These are phyloP conservation scores for Solanum virginianum DNA, from an alignment of 257 asterid genomes.

Conservation along the genomic window DNA sequence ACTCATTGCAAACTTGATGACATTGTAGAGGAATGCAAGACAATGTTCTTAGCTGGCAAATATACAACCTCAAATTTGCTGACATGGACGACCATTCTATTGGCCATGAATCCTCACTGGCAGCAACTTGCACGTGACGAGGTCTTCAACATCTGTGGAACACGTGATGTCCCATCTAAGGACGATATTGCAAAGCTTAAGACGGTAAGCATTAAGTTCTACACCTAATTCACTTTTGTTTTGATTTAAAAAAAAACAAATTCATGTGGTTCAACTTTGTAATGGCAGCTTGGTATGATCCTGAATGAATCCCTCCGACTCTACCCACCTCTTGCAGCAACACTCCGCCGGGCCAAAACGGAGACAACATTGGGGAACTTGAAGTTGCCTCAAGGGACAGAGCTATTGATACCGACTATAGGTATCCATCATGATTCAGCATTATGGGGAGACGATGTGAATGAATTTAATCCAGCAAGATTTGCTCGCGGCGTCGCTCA, in stretches of 20 bases:
- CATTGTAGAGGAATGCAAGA: conserved; percentile 90
- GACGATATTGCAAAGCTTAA: conserved; percentile 68
- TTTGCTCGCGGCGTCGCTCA: conserved; percentile 59
- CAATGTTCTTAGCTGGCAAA: conserved; percentile 82
- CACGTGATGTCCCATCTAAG: conserved; percentile 68
- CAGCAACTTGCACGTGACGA: conserved; percentile 99
- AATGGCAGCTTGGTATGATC: conserved; percentile 67
- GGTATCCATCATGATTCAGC: conserved; percentile 75
- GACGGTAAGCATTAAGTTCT: conserved; percentile 33
- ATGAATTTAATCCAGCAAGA: conserved; percentile 73
- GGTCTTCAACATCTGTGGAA: conserved; percentile 66
- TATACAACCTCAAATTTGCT: conserved; percentile 78
- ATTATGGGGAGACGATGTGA: conserved; percentile 69
- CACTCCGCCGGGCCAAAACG: conserved; percentile 48
- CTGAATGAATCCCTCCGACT: conserved; percentile 68
- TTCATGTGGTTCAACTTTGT: neutral
- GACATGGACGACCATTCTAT: conserved; percentile 79
- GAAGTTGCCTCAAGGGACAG: conserved; percentile 45
- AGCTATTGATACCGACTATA: conserved; percentile 66
- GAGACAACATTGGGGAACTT: conserved; percentile 46
- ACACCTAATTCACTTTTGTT: no score
- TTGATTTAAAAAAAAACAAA: no score
- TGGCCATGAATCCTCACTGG: conserved; percentile 95
- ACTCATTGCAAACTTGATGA: conserved; percentile 27
- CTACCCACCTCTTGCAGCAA: conserved; percentile 84